Conservation (phyloP, 805 yeast genomes). For the Starmerella apicola region DNA sequence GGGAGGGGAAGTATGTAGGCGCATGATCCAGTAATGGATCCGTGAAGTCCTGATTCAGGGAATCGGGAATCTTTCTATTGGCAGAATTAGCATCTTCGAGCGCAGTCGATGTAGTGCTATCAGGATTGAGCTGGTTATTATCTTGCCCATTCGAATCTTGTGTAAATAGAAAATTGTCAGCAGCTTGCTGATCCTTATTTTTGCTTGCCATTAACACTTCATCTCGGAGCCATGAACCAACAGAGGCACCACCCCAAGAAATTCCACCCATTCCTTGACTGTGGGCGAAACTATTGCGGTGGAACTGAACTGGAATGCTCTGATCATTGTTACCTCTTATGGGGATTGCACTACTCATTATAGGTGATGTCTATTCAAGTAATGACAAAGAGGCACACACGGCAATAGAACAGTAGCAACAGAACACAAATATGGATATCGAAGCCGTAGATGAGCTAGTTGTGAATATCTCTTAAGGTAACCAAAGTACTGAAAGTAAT, state of each 20-base stretch:
- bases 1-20: conserved; percentile 74
- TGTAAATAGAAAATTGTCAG: background rate
- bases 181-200: conserved; percentile 8
- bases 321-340: conserved; percentile 11
- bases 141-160: background rate
- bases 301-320: conserved; percentile 33
- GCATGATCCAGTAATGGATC: background rate
- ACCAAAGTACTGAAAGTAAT: no score
- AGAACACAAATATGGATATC: no score
- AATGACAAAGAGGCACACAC: no score
- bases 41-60: background rate
- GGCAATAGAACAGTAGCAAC: no score
- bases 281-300: conserved; percentile 88
- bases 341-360: conserved; percentile 20
- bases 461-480: no score
- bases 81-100: background rate
- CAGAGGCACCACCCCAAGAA: conserved; percentile 91
- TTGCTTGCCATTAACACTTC: conserved; percentile 36
- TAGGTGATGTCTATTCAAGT: no score
- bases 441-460: no score
- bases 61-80: background rate
- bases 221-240: conserved; percentile 92
- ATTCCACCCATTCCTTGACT: conserved; percentile 97
- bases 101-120: background rate
- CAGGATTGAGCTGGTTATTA: background rate